Evolutionary conservation across 2,329 filamentous ascomycete species (phyloP), one percentile per base, ranked within the genome.

Genomic region (Monilinia aucupariae): DNA sequence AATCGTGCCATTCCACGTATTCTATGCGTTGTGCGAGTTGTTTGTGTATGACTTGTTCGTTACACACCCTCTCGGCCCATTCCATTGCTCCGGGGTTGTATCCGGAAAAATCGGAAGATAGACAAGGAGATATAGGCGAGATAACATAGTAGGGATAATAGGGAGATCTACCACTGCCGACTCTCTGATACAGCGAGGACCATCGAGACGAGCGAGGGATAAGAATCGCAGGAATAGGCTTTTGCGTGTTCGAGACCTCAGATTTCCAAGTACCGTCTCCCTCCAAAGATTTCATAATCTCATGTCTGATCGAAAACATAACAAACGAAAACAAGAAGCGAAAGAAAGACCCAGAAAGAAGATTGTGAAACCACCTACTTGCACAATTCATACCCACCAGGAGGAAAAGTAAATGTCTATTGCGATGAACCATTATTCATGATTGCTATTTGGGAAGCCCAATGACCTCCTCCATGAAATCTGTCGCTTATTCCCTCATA

Each of bases 361-460:
- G 27, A 25, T 22, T 52, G 4, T 47, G 43, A 47, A 8, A 22
- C 27, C 13, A 58, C 54, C 54, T 34, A 58, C 30, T 41, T 25
- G 30, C 30, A 22, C 30, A 20, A 10, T 47, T 34, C 13, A 58
- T 58, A 58, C 54, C 25, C 54, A 34, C 54, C 54, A 47, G 54
- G 20, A 34, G n/a, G 4, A 47, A 58, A 54, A 54, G 37, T 17
- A 7, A 0, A 41, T 25, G 13, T 47, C 5, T 37, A 20, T 20
- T 34, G 54, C 43, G 41, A 58, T 27, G 41, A 12, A 58, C 41
- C 41, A 48, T 58, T 45, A 58, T 58, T 58, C 27, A 47, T 45
- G 34, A 58, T 58, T 58, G 20, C 41, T 58, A 54, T 54, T 47
- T 12, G 30, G 30, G 15, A 47, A 48, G 12, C 15, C 41, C 30